These are phyloP conservation scores for Escallonia herrerae DNA, from an alignment of 129 eudicot genomes.

Conservation along the genomic window DNA sequence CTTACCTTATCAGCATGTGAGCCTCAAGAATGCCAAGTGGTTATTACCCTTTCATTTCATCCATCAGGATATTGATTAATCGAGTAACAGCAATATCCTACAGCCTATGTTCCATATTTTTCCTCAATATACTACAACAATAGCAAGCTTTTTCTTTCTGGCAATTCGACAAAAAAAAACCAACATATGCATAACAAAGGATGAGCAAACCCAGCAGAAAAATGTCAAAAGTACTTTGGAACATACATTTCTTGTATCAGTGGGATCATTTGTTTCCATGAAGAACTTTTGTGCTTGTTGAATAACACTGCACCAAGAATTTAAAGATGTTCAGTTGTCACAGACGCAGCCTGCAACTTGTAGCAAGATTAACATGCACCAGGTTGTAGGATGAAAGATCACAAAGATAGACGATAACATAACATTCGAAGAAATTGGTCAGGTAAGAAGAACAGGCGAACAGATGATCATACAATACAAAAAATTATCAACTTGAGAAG, in stretches of 20 bases:
- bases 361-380: not conserved
- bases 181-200: too few relatives aligned
- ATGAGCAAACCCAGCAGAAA: not conserved
- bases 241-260: constrained; percentile 79
- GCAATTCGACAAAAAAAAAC: too few relatives aligned
- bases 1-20: too few relatives aligned
- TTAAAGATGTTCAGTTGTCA: constrained; percentile 11
- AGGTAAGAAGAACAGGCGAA: constrained; percentile 4
- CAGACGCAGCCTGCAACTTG: not conserved
- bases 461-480: not conserved
- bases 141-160: too few relatives aligned
- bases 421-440: not conserved
- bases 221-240: constrained; percentile 7
- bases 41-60: too few relatives aligned
- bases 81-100: too few relatives aligned
- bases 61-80: too few relatives aligned
- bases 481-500: not conserved
- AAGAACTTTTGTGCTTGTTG: constrained; percentile 77
- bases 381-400: not conserved
- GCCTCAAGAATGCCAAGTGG: too few relatives aligned
- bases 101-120: too few relatives aligned
- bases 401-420: not conserved
- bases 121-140: too few relatives aligned
- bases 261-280: constrained; percentile 58
- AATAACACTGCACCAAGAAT: constrained; percentile 59